These are phyloP conservation scores for Salix dunnii DNA, from an alignment of 345 rosid species.

Conservation along the genomic window DNA sequence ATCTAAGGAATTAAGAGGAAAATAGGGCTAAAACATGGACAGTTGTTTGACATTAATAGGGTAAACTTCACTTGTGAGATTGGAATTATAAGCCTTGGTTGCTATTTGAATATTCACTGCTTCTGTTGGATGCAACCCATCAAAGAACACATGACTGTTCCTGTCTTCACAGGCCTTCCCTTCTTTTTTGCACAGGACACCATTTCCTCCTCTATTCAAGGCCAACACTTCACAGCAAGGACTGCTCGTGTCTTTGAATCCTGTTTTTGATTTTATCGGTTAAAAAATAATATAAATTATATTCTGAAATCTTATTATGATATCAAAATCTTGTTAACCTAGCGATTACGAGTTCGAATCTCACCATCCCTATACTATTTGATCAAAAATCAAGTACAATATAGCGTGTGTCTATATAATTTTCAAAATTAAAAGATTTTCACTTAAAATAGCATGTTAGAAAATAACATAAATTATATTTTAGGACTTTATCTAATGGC, in stretches of 20 bases:
- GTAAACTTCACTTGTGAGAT: conserved; percentile 30
- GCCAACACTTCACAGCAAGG: conserved; percentile 41
- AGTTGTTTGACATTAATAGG: conserved; percentile 45
- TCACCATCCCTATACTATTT: too few species aligned
- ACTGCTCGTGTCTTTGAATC: conserved; percentile 26
- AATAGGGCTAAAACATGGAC: neutral
- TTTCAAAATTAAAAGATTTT: too few species aligned
- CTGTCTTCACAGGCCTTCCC: conserved; percentile 33
- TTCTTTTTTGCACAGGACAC: conserved; percentile 34
- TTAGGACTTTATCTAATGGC: too few species aligned
- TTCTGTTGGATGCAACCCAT: conserved; percentile 65
- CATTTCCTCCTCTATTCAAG: conserved; percentile 29
- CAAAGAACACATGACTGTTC: conserved; percentile 40
- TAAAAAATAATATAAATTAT: too few species aligned
- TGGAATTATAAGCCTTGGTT: conserved; percentile 42
- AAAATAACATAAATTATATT: too few species aligned
- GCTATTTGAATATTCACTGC: conserved; percentile 46
- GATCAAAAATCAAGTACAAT: too few species aligned
- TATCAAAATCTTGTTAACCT: too few species aligned
- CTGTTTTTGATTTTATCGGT: too few species aligned
- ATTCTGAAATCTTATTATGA: too few species aligned
- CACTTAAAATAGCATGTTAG: fast-evolving
- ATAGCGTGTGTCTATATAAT: fast-evolving
- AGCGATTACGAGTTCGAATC: too few species aligned
- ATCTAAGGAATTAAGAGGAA: too few species aligned